Base-by-base conservation (phyloP, 805 yeast genomes). In the Grigorovia humatica region DNA sequence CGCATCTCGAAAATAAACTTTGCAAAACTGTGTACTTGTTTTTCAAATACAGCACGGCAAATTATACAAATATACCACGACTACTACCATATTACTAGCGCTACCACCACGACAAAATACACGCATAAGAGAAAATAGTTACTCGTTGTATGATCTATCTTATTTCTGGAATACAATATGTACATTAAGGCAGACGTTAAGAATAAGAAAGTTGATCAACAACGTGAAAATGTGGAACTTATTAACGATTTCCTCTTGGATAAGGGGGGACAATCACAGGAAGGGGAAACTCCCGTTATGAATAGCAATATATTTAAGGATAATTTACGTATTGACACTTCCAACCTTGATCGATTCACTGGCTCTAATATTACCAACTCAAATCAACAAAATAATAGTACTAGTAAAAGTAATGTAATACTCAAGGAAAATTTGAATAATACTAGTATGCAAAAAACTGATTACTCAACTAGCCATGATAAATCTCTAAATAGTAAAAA, bases 141-240 rank as follows among this genome's bases (percentile, higher is more conserved):
- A 23, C 27, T 23, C 27, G 27, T 23, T 23, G 27, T 23, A 23
- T 23, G 27, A 23, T 23, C 27, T 3, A 23, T 23, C 27, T 23
- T 23, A 23, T 23, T 23, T 23, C 27, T 23, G 3, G 6, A 23
- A 23, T 23, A 35, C 11, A 41, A 18, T 23, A 55, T 55, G 57
- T 55, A 55, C 43, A 53, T 53, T 38, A 55, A 55, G 29, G 56
- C 54, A 48, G 55, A 52, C 15, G 47, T 29, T 27, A 52, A 44
- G 18, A 43, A 30, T 29, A 30, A 41, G 35, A 18, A 30, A 35
- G 43, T n/a, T 3, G 40, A 42, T 35, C 44, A 30, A 8, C 27
- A 38, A 15, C 20, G 43, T n/a, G 52, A 45, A 17, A 40, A 42
- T 20, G 20, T 41, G 19, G 53, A 51, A 40, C 19, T 48, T 18